Evolutionary conservation across 345 rosid genomes (phyloP).

Genomic region (Limnanthes douglasii): DNA sequence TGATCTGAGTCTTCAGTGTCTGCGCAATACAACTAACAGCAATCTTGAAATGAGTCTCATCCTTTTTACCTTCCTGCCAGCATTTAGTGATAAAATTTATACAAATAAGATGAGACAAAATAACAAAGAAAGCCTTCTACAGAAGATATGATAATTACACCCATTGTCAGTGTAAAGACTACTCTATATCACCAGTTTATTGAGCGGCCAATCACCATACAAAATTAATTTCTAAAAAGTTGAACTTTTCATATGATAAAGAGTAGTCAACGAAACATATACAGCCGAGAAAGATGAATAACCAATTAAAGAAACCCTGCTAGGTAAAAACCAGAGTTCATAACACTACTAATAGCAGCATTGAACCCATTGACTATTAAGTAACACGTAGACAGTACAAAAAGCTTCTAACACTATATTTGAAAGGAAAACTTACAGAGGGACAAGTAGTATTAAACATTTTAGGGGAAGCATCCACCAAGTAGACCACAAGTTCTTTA

Average conservation of each 20-base stretch:
- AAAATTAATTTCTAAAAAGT: too few relatives aligned
- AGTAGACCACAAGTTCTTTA: slow-evolving; percentile 59
- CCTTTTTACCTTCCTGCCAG: slow-evolving; percentile 42
- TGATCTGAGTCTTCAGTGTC: slow-evolving; percentile 68
- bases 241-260: too few relatives aligned
- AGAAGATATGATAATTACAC: too few relatives aligned
- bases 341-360: neutral
- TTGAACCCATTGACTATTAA: neutral
- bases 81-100: too few relatives aligned
- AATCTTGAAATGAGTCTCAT: slow-evolving; percentile 58
- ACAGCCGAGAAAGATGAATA: neutral
- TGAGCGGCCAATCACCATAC: too few relatives aligned
- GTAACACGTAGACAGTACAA: too few relatives aligned
- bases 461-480: slow-evolving; percentile 85
- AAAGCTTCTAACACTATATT: too few relatives aligned
- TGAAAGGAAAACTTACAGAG: slow-evolving; percentile 45
- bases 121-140: too few relatives aligned
- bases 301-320: neutral
- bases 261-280: too few relatives aligned
- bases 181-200: too few relatives aligned
- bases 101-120: neutral
- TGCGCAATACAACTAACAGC: slow-evolving; percentile 58
- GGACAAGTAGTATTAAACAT: slow-evolving; percentile 45
- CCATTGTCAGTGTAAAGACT: too few relatives aligned
- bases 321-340: neutral